Conservation (phyloP, 2,329 filamentous ascomycete species). For the Colletotrichum spaethianum region DNA sequence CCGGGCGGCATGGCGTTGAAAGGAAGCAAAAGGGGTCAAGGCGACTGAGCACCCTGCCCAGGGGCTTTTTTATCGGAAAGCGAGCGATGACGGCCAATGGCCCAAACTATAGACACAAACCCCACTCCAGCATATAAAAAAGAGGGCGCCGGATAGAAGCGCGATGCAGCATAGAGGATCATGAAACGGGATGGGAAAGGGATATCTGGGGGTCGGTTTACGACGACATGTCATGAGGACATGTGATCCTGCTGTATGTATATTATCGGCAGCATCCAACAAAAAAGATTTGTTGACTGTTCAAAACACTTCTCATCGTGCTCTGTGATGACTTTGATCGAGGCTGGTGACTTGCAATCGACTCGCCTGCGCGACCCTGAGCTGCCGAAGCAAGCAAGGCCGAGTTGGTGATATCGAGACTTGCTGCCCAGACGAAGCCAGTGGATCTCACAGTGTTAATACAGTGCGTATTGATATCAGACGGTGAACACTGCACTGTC, state of each 20-base stretch:
- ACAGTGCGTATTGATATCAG: background rate
- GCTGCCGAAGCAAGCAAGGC: background rate
- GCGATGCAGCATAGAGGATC: slow-evolving; percentile 42
- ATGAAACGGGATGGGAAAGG: slow-evolving; percentile 22
- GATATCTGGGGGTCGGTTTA: slow-evolving; percentile 31
- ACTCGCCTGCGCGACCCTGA: background rate
- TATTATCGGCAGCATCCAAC: slow-evolving; percentile 37
- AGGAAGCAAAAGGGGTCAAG: slow-evolving; percentile 38
- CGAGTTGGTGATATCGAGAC: background rate
- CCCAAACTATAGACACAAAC: slow-evolving; percentile 40
- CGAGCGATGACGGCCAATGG: slow-evolving; percentile 40
- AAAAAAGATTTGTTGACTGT: slow-evolving; percentile 20
- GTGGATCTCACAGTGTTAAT: background rate
- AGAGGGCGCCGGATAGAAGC: slow-evolving; percentile 39
- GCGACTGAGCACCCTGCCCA: slow-evolving; percentile 19
- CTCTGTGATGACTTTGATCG: background rate
- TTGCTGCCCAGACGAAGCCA: background rate
- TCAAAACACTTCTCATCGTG: background rate
- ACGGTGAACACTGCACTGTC: slow-evolving; percentile 5
- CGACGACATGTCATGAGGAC: slow-evolving; percentile 35
- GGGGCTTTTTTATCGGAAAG: slow-evolving; percentile 33
- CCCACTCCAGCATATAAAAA: slow-evolving; percentile 43
- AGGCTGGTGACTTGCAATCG: background rate
- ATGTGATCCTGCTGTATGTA: slow-evolving; percentile 42
- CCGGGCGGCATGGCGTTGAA: slow-evolving; percentile 29